Evolutionary conservation across 805 yeast genomes (phyloP).

Genomic region (Diddensiella caesifluorescens): DNA sequence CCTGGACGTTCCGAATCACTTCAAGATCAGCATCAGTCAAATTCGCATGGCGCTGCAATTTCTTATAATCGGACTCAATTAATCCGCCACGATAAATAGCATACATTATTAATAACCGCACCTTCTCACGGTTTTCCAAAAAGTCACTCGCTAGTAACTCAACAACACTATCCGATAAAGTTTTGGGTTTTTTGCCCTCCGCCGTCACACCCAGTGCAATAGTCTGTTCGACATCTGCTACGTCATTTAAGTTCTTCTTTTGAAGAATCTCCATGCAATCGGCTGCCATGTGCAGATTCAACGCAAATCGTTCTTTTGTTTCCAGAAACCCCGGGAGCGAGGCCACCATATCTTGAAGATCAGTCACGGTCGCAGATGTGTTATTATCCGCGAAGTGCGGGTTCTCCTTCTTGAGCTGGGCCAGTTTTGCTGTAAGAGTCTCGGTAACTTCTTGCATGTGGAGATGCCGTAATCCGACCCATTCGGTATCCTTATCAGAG

Average conservation of each 20-base stretch:
- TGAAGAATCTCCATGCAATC: slow-evolving; percentile 59
- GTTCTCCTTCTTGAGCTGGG: slow-evolving; percentile 63
- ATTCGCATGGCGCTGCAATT: slow-evolving; percentile 53
- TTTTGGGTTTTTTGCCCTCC: slow-evolving; percentile 55
- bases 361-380: slow-evolving; percentile 60
- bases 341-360: slow-evolving; percentile 64
- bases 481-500: slow-evolving; percentile 60
- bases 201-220: slow-evolving; percentile 66
- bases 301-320: slow-evolving; percentile 32
- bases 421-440: slow-evolving; percentile 49
- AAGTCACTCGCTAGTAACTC: slow-evolving; percentile 42
- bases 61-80: slow-evolving; percentile 63
- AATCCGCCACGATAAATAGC: slow-evolving; percentile 75
- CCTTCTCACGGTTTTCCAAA: slow-evolving; percentile 57
- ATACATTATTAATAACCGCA: slow-evolving; percentile 69
- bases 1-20: slow-evolving; percentile 52
- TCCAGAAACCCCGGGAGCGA: slow-evolving; percentile 35
- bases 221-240: slow-evolving; percentile 83
- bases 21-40: slow-evolving; percentile 42
- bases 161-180: slow-evolving; percentile 58
- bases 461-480: slow-evolving; percentile 64
- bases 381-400: slow-evolving; percentile 69
- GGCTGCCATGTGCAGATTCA: slow-evolving; percentile 41
- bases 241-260: slow-evolving; percentile 53
- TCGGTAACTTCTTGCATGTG: slow-evolving; percentile 75